A percentile compares a stretch with the other conserved stretches of the same genome.
These are phyloP conservation scores for Colletotrichum sp. DNA, from an alignment of 2,329 filamentous ascomycete genomes.

Conservation along the genomic window DNA sequence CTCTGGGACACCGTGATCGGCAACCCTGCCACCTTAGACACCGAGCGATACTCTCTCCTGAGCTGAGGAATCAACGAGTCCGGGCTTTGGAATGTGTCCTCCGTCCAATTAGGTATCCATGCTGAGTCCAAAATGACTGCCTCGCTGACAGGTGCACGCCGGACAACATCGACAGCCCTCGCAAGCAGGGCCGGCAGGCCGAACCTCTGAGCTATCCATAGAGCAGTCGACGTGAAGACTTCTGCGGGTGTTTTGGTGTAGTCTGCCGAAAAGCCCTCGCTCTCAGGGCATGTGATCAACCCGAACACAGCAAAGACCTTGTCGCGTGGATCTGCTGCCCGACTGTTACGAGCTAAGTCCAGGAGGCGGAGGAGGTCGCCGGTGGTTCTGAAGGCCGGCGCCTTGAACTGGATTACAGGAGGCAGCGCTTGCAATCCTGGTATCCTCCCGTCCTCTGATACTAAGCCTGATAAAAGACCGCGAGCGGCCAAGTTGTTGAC, in stretches of 20 bases:
- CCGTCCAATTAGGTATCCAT: neutral
- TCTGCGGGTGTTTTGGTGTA: conserved; percentile 9
- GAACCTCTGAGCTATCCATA: neutral
- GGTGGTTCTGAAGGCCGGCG: neutral
- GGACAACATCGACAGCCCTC: neutral
- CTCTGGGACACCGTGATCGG: neutral
- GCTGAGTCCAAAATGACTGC: neutral
- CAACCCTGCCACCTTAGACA: neutral
- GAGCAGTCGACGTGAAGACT: neutral
- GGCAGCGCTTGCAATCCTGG: neutral
- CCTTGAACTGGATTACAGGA: neutral
- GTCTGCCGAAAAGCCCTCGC: conserved; percentile 17
- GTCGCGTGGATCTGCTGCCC: conserved; percentile 27
- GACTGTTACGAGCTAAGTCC: neutral
- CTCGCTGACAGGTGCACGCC: neutral
- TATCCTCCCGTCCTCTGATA: neutral
- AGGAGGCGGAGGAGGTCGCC: neutral
- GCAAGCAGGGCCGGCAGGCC: neutral
- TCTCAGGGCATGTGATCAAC: conserved; percentile 22
- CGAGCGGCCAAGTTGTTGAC: neutral
- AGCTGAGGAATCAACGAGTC: neutral
- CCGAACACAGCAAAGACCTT: conserved; percentile 29
- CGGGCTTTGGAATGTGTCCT: neutral
- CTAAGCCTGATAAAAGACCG: neutral
- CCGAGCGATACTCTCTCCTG: neutral